Base-by-base conservation (phyloP, 2,329 filamentous ascomycete species). In the Bipolaris oryzae region DNA sequence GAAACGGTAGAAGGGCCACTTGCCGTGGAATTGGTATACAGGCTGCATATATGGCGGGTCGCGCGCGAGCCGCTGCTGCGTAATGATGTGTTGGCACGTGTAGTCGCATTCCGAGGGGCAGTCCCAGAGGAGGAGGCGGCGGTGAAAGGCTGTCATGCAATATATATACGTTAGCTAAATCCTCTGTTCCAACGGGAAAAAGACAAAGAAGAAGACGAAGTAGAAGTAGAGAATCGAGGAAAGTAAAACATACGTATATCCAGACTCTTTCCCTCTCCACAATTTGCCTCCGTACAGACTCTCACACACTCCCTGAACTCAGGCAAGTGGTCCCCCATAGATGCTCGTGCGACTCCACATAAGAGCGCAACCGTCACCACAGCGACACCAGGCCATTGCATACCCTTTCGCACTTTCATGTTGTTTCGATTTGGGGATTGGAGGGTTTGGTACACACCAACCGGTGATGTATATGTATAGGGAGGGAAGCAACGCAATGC, bases 61-160 rank as follows among this genome's bases (percentile, higher is more conserved):
- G 61, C 84, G 81, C 23, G 85, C 80, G 63, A 92, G 78, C 62
- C 94, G 91, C 56, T 80, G 79, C 67, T 85, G 78, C 54, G 95
- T 98, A 58, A 96, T 84, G 75, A 96, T 89, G 82, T 96, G 94
- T 77, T 99, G 95, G 82, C 95, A 99, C 59, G 91, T 89, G 81
- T 99, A 96, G 82, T 99, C 93, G 86, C 95, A 99, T 84, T 99
- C 94, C 73, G 90, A 84, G 60, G 90, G 86, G 80, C 95, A 99
- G 74, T 87, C 87, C 95, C 95, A 99, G 76, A 97, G 80, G 72
- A 98, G 87, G 66, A 98, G 83, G 60, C 91, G 91, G 74, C 89
- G 92, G 77, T 90, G 86, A 67, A 96, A 75, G 61, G 95, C 21
- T 21, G 73, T 51, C 7, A 11, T 16, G 23, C 4, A 39, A 10